These are phyloP conservation scores for Coemansia sp. DNA, from an alignment of 192 early-diverging fungal species.

Conservation along the genomic window DNA sequence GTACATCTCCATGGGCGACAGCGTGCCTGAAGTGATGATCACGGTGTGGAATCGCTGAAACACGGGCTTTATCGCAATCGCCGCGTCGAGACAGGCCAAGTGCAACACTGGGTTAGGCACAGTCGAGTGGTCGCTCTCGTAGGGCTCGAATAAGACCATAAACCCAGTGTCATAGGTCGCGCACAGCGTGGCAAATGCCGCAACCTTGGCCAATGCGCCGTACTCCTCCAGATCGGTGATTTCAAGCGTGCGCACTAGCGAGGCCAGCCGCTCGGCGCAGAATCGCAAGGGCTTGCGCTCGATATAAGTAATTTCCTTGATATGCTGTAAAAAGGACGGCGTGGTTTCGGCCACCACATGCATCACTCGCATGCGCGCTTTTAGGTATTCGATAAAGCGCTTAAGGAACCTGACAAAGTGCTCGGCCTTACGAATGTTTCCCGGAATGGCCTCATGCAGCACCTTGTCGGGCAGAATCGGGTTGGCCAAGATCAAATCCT, in stretches of 20 bases:
- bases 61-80: constrained; percentile 93
- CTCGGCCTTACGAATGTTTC: constrained; percentile 96
- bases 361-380: constrained; percentile 93
- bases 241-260: constrained; percentile 90
- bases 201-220: constrained; percentile 79
- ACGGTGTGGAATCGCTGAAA: constrained; percentile 96
- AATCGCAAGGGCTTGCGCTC: constrained; percentile 95
- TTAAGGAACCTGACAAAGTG: constrained; percentile 97
- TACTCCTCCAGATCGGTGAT: constrained; percentile 90
- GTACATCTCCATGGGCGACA: constrained; percentile 98
- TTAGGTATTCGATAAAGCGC: constrained; percentile 97
- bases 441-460: constrained; percentile 90
- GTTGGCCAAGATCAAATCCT: constrained; percentile 89
- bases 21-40: constrained; percentile 98
- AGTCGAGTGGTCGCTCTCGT: constrained; percentile 88
- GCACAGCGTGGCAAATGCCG: constrained; percentile 92
- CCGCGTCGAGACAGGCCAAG: constrained; percentile 93
- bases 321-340: constrained; percentile 87
- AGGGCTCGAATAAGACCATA: constrained; percentile 94
- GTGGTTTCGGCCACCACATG: constrained; percentile 98
- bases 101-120: constrained; percentile 96
- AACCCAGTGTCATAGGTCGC: constrained; percentile 97
- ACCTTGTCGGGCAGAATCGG: constrained; percentile 95
- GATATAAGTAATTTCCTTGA: constrained; percentile 93
- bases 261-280: constrained; percentile 88